These are phyloP conservation scores for Ophiostoma pallidulum DNA, from an alignment of 2,329 filamentous ascomycete genomes.

Conservation along the genomic window DNA sequence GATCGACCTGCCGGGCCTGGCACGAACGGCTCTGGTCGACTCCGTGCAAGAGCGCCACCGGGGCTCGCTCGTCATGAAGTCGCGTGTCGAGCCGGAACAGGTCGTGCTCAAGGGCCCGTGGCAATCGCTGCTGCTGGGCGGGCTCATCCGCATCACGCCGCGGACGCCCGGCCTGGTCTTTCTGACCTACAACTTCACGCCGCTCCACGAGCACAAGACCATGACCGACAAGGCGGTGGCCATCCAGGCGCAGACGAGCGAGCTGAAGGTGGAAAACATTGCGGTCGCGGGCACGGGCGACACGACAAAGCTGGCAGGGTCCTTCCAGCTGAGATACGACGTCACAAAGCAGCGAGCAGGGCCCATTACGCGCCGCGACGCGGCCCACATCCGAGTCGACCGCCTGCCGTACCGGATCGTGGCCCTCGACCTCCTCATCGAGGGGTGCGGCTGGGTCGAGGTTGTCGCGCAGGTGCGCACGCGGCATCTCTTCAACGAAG, in stretches of 20 bases:
- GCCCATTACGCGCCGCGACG: constrained; percentile 55
- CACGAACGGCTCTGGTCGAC: constrained; percentile 61
- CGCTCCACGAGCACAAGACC: constrained; percentile 67
- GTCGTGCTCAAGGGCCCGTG: constrained; percentile 57
- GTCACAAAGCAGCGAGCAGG: constrained; percentile 74
- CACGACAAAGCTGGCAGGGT: constrained; percentile 60
- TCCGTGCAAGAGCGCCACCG: constrained; percentile 60
- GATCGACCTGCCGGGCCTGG: constrained; percentile 82
- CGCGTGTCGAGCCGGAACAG: constrained; percentile 64
- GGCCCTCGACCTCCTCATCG: constrained; percentile 75
- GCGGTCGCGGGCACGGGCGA: constrained; percentile 46
- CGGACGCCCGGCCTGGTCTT: constrained; percentile 54
- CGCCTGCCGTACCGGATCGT: constrained; percentile 71
- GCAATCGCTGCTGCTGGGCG: constrained; percentile 75
- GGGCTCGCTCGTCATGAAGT: constrained; percentile 65
- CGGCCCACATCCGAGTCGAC: constrained; percentile 54
- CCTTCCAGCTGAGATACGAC: constrained; percentile 67
- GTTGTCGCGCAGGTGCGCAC: constrained; percentile 70
- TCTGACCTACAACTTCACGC: constrained; percentile 79
- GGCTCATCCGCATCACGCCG: constrained; percentile 81
- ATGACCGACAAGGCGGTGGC: constrained; percentile 68
- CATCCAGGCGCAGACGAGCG: constrained; percentile 56
- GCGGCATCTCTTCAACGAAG: constrained; percentile 31
- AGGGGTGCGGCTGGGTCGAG: constrained; percentile 91
- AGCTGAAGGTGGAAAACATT: constrained; percentile 54